phyloP scores from a whole-genome alignment of 768 basidiomycete species.

The Suillus hirtellus region DNA sequence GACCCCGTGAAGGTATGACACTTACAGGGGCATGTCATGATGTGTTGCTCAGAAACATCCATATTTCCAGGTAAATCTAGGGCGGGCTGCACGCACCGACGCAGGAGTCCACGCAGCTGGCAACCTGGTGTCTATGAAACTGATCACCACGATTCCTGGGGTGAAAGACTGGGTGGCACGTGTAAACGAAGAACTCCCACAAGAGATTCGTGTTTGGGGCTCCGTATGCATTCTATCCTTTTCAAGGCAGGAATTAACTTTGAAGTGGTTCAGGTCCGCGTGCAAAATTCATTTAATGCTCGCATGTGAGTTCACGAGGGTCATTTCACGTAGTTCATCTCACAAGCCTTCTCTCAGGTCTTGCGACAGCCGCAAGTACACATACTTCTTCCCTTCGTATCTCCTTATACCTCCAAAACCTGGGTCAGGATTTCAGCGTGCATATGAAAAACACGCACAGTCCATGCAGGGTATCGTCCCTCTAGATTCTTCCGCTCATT shows the following conservation, averaged over 20 bases:
- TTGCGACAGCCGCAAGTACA: constrained; percentile 96
- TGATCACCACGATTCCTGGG: constrained; percentile 78
- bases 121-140: constrained; percentile 89
- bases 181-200: constrained; percentile 87
- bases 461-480: constrained; percentile 23
- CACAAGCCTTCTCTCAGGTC: constrained; percentile 44
- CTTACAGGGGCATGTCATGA: not conserved
- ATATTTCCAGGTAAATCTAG: constrained; percentile 67
- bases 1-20: constrained; percentile 77
- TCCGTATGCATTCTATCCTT: constrained; percentile 45
- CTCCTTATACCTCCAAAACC: constrained; percentile 89
- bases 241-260: not conserved
- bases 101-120: constrained; percentile 97
- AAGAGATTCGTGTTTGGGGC: constrained; percentile 91
- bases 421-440: constrained; percentile 56
- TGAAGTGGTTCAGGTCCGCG: constrained; percentile 49
- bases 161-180: constrained; percentile 66
- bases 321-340: constrained; percentile 1
- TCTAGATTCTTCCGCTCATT: constrained; percentile 36
- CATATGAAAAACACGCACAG: constrained; percentile 37
- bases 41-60: not conserved
- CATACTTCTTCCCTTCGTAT: constrained; percentile 95
- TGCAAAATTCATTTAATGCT: constrained; percentile 82
- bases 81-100: constrained; percentile 92
- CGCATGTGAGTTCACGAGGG: constrained; percentile 49